Base-by-base conservation (phyloP, 192 early-diverging fungal species). In the Dissophora ornata region DNA sequence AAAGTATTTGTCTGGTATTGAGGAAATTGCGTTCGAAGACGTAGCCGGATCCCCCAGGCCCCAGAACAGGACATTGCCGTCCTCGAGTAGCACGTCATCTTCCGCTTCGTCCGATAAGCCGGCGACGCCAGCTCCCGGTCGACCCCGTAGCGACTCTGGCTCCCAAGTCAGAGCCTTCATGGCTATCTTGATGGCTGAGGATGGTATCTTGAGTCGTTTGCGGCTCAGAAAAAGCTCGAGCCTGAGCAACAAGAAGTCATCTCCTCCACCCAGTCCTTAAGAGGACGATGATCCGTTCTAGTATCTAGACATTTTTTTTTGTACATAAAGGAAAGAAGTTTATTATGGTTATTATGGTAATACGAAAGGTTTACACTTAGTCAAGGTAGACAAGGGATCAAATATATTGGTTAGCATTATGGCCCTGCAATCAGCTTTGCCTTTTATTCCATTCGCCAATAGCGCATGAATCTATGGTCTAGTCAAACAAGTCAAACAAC, bases 101-200 rank as follows among this genome's bases (percentile, higher is more conserved):
- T 34, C 67, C 7, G 25, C 50, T 13, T 45, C 55, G 9, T 46
- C 58, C 3, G 60, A 15, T 1, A 48, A 38, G 3, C 18, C 57
- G 26, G 36, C 55, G 12, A 49, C 22, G 21, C 30, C 25, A 16
- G 36, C 9, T 18, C 13, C 8, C 36, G 69, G 69, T 33, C 63
- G 73, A 9, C 59, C 73, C 16, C 58, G 73, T 4, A 77, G 73
- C 47, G 73, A 77, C 26, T 77, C 73, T n/a, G 59, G 64, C 1
- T 41, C 71, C 1, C 57, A 67, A 30, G 19, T 53, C 28, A 57
- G 64, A 32, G 59, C 63, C 15, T 77, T 77, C 26, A 61, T 61
- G 41, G 64, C 64, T 24, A 77, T 77, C 45, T 46, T 77, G 26
- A 77, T 77, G 73, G 73, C 58, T n/a, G 73, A 77, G 44, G 73